Conservation (phyloP, 352 stramenopile species). For the Phytophthora niederhauseri region DNA sequence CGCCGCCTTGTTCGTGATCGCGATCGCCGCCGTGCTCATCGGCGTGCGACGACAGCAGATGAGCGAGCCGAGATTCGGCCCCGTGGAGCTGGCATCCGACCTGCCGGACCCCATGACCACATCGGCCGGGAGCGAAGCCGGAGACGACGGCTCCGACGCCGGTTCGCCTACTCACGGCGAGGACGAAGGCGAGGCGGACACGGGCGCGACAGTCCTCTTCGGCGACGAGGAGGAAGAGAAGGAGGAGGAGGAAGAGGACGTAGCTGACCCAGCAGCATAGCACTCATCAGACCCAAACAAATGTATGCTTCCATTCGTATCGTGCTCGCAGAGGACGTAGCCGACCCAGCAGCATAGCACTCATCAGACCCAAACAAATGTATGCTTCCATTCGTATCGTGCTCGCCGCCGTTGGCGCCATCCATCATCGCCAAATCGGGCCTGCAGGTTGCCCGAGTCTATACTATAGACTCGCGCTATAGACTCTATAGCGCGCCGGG, state of each 20-base stretch:
- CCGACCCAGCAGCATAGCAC: constrained; percentile 13
- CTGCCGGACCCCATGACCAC: constrained; percentile 37
- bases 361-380: constrained; percentile 14
- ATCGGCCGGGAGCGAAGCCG: constrained; percentile 2
- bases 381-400: not conserved
- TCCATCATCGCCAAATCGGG: constrained; percentile 18
- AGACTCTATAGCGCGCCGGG: constrained; percentile 11
- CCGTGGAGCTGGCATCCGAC: constrained; percentile 36
- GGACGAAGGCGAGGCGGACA: constrained; percentile 19
- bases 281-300: constrained; percentile 17
- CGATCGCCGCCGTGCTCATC: constrained; percentile 27
- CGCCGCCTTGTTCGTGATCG: constrained; percentile 23
- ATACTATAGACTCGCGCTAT: too few relatives aligned
- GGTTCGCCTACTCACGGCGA: constrained; percentile 7
- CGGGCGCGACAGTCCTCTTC: constrained; percentile 16
- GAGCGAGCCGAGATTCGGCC: constrained; percentile 37
- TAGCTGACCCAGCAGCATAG: constrained; percentile 12
- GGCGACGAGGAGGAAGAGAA: constrained; percentile 18
- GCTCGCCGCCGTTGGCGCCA: not conserved
- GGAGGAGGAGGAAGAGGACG: constrained; percentile 10
- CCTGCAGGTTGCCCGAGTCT: constrained; percentile 12
- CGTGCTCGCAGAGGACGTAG: not conserved
- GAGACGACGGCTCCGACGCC: not conserved
- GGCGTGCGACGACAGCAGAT: constrained; percentile 33
- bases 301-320: not conserved